Conservation (phyloP, 78 protist genomes). For the Anaeramoeba flamelloides region DNA sequence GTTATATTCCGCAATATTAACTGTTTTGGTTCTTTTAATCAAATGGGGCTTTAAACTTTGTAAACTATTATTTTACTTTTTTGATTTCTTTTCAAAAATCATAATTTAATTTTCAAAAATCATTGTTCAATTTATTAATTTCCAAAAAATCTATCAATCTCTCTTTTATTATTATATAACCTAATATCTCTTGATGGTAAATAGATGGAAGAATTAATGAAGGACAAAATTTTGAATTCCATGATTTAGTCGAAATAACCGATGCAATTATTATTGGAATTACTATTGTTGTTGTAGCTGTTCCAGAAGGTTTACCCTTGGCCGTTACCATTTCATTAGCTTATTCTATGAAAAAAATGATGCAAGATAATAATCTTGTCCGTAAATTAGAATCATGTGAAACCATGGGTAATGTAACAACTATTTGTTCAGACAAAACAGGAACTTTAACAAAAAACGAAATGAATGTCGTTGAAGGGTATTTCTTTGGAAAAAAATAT, state of each 20-base stretch:
- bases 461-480: conserved; percentile 81
- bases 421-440: conserved; percentile 66
- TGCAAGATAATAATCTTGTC: conserved; percentile 81
- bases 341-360: conserved; percentile 73
- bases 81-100: background rate
- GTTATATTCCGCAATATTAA: conserved; percentile 30
- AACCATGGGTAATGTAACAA: conserved; percentile 72
- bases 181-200: no score
- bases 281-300: conserved; percentile 86
- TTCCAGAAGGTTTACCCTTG: conserved; percentile 92
- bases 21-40: conserved; percentile 22
- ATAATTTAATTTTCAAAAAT: no score
- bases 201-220: no score
- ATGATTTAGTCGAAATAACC: no score
- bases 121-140: no score
- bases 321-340: conserved; percentile 93
- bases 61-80: background rate
- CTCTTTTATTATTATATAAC: no score
- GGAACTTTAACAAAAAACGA: conserved; percentile 82
- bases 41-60: background rate
- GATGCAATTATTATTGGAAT: conserved; percentile 59
- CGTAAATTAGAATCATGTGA: conserved; percentile 84
- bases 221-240: no score
- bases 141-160: no score
- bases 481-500: background rate